Evolutionary conservation across 2,329 filamentous ascomycete genomes (phyloP).

Genomic region (Huntiella omanensis): DNA sequence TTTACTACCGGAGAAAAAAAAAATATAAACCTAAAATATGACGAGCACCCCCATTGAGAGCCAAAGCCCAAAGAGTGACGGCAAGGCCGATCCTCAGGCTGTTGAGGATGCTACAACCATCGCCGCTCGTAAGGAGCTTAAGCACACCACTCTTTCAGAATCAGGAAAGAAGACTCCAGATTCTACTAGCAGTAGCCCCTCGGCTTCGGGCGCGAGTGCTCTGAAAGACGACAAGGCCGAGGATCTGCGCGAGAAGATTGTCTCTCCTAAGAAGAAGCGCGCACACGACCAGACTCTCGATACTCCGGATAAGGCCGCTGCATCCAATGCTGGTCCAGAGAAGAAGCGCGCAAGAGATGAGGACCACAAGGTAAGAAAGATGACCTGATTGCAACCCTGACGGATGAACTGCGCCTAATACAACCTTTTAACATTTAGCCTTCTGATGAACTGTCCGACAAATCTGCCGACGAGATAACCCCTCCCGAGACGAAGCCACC

Average conservation of each 20-base stretch:
- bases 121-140: conserved; percentile 43
- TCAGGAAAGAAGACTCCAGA: conserved; percentile 18
- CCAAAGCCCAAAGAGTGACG: conserved; percentile 17
- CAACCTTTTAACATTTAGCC: neutral
- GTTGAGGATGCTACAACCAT: conserved; percentile 43
- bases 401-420: neutral
- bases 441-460: neutral
- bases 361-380: conserved; percentile 19
- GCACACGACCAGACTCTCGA: conserved; percentile 39
- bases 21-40: conserved; percentile 17
- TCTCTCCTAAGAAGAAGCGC: conserved; percentile 49
- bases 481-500: conserved; percentile 2
- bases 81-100: conserved; percentile 15
- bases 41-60: conserved; percentile 26
- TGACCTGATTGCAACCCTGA: neutral
- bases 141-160: conserved; percentile 40
- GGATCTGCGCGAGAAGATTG: conserved; percentile 28
- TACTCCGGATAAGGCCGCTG: conserved; percentile 21
- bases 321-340: conserved; percentile 31
- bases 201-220: conserved; percentile 20
- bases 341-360: conserved; percentile 45
- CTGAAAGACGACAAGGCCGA: conserved; percentile 19
- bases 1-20: too few species aligned
- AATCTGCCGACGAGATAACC: conserved; percentile 16
- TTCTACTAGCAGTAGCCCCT: conserved; percentile 15